Base-by-base conservation (phyloP, 495 filamentous ascomycete genomes). In the Neurospora tetrasperma region DNA sequence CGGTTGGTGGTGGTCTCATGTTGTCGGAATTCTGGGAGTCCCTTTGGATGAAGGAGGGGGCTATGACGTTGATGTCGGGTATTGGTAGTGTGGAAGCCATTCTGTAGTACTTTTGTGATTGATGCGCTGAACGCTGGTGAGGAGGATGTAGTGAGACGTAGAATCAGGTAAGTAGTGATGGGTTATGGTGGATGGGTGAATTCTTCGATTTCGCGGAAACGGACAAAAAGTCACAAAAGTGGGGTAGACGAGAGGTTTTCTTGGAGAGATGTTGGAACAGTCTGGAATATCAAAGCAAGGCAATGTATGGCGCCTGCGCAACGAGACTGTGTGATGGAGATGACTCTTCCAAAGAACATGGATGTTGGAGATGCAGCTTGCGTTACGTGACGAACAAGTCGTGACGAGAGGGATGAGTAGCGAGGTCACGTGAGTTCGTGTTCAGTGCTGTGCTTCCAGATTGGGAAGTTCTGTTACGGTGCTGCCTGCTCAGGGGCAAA, bases 1-100 rank as follows among this genome's bases (percentile, higher is more conserved):
- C 84, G 23, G 76, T 71, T 42, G 69, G 72, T 18, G 59, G 41
- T 27, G 72, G 42, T 31, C 2, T 31, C 27, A 31, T 31, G 3
- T 39, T 23, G 3, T 46, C 54, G 12, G 54, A 1, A 18, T 35
- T 66, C 14, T 35, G 54, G 8, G 54, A 66, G 14, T 66, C 54
- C 54, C 6, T 66, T 2, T 66, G 27, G 6, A 66, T 66, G 9
- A 66, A 66, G 0, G 54, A 66, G 27, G 54, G 54, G 6, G 3
- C 12, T 31, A 66, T 66, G 12, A 66, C 27, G 1, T 66, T 66
- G 27, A 66, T 66, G 5, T 31, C 54, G 27, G 54, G 27, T 66
- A 66, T 35, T 66, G 54, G 54, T 38, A 66, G 54, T 66, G 54
- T 18, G 6, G 54, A 66, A 14, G 54, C 54, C 54, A 66, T 66